Percentiles rank a stretch among this genome's conserved stretches.
Evolutionary conservation across 2,329 filamentous ascomycete genomes (phyloP).

Genomic region (Byssothecium circinans): DNA sequence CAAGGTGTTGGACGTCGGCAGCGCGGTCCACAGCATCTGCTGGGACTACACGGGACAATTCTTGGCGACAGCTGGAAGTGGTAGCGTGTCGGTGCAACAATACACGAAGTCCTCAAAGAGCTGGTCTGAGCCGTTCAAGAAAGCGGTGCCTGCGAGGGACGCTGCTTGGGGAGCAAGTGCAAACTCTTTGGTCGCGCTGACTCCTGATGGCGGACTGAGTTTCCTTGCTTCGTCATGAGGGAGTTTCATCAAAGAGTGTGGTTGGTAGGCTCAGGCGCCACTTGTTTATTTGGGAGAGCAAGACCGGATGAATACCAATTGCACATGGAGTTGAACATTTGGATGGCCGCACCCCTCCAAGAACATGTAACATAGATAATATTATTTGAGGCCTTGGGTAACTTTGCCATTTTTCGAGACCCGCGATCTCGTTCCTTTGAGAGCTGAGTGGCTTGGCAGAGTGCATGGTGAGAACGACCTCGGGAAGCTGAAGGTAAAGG

Average conservation of each 20-base stretch:
- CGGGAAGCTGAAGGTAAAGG: background rate
- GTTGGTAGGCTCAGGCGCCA: conserved; percentile 6
- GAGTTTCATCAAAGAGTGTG: too few relatives aligned
- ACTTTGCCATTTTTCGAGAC: conserved; percentile 13
- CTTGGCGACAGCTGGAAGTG: conserved; percentile 77
- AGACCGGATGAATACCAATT: background rate
- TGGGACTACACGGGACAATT: conserved; percentile 98
- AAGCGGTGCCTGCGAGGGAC: conserved; percentile 70
- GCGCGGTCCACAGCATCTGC: conserved; percentile 70
- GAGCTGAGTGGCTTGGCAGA: conserved; percentile 4
- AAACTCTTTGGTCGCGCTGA: conserved; percentile 73
- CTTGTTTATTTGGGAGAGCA: conserved; percentile 7
- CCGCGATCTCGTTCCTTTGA: conserved; percentile 13
- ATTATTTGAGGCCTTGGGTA: conserved; percentile 6
- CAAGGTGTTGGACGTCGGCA: conserved; percentile 85
- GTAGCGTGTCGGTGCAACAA: conserved; percentile 83
- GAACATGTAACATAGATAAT: conserved; percentile 27
- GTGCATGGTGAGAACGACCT: background rate
- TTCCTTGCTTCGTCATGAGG: conserved; percentile 57
- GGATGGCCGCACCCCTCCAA: conserved; percentile 5
- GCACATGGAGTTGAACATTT: conserved; percentile 3
- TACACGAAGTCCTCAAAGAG: conserved; percentile 84
- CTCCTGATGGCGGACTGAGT: conserved; percentile 72
- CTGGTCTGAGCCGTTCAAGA: conserved; percentile 85
- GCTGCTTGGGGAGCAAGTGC: conserved; percentile 78